A percentile compares a stretch with the other conserved stretches of the same genome.
phyloP scores from a whole-genome alignment of 192 early-diverging fungal genomes.

The Pilaira anomala region DNA sequence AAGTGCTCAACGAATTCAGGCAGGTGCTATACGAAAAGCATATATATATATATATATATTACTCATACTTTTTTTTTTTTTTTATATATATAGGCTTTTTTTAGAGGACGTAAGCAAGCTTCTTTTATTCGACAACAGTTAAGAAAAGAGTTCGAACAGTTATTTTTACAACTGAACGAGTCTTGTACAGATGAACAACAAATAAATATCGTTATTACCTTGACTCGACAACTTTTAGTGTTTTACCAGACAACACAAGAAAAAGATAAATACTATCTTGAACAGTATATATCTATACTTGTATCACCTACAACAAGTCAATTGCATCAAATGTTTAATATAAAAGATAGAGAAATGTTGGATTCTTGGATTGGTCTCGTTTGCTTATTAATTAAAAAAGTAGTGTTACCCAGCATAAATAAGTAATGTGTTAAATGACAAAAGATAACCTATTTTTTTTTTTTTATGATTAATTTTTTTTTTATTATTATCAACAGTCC shows the following conservation, averaged over 20 bases:
- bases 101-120: constrained; percentile 48
- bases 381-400: constrained; percentile 18
- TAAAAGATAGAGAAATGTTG: background rate
- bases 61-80: background rate
- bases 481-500: too few species aligned
- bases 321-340: background rate
- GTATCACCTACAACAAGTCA: background rate
- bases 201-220: background rate
- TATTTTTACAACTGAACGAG: background rate
- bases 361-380: constrained; percentile 4
- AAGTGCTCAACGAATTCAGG: constrained; percentile 67
- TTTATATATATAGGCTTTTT: constrained; percentile 49
- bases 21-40: background rate
- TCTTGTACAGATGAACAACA: background rate
- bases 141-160: constrained; percentile 1
- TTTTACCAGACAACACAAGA: constrained; percentile 14
- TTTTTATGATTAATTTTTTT: too few species aligned
- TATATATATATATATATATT: background rate
- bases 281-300: background rate
- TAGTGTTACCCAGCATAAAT: constrained; percentile 1
- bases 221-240: background rate
- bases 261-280: background rate
- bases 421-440: background rate
- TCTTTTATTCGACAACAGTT: constrained; percentile 23
- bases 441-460: too few species aligned